Conservation (phyloP, 371 early-diverging fungal genomes). For the Mucor lusitanicus region DNA sequence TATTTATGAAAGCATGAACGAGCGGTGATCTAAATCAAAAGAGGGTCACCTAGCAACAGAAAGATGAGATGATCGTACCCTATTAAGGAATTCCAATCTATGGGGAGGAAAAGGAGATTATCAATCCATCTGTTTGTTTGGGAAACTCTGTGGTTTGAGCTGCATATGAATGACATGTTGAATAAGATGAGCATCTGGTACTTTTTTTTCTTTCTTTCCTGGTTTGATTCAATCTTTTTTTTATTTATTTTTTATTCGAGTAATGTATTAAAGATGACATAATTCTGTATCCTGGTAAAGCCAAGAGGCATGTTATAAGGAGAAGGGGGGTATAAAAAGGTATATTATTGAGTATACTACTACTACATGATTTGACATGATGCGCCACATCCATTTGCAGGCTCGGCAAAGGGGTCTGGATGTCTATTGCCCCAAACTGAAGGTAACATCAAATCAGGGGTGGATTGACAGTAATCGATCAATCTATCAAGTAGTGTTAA, state of each 20-base stretch:
- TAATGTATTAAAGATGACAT: neutral
- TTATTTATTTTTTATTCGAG: no score
- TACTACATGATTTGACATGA: slow-evolving; percentile 42
- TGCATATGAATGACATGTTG: no score
- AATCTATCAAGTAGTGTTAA: no score
- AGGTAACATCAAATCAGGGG: slow-evolving; percentile 67
- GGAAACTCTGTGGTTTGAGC: no score
- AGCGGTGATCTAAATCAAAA: slow-evolving; percentile 11
- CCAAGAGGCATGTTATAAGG: neutral
- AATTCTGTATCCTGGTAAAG: neutral
- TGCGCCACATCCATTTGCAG: slow-evolving; percentile 47
- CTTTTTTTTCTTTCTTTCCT: no score
- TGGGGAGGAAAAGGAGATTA: neutral
- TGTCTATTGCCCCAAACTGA: slow-evolving; percentile 78
- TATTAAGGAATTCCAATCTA: slow-evolving; percentile 17
- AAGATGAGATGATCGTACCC: slow-evolving; percentile 29
- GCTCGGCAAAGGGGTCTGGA: slow-evolving; percentile 77
- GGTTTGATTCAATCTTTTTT: no score
- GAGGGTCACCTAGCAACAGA: slow-evolving; percentile 14
- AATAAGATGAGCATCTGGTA: no score
- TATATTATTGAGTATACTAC: neutral
- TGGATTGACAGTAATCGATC: slow-evolving; percentile 49
- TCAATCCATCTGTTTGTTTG: neutral
- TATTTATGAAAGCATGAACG: slow-evolving; percentile 12
- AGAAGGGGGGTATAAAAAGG: neutral